phyloP scores from a whole-genome alignment of 2,329 filamentous ascomycete species.

The Aspergillus brasiliensis region DNA sequence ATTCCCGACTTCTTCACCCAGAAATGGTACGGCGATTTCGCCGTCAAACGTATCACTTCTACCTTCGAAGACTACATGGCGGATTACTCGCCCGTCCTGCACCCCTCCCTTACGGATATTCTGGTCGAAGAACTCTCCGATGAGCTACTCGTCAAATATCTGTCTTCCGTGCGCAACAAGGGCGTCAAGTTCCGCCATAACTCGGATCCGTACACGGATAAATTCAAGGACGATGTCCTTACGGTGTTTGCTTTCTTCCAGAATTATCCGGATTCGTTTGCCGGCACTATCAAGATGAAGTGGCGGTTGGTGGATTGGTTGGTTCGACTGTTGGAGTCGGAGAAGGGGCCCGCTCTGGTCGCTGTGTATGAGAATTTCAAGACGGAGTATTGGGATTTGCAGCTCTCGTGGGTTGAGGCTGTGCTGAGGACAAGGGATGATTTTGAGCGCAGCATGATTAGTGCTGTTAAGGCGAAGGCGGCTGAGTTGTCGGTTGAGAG shows the following conservation, averaged over 20 bases:
- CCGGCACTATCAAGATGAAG: slow-evolving; percentile 78
- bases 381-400: slow-evolving; percentile 85
- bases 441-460: slow-evolving; percentile 88
- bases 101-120: slow-evolving; percentile 85
- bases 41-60: slow-evolving; percentile 90
- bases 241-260: slow-evolving; percentile 90
- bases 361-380: slow-evolving; percentile 85
- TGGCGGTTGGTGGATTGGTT: slow-evolving; percentile 91
- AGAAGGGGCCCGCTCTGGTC: slow-evolving; percentile 71
- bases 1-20: slow-evolving; percentile 88
- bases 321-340: slow-evolving; percentile 71
- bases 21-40: slow-evolving; percentile 81
- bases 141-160: slow-evolving; percentile 83
- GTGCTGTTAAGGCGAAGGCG: slow-evolving; percentile 83
- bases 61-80: slow-evolving; percentile 94
- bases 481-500: slow-evolving; percentile 80
- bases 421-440: slow-evolving; percentile 86
- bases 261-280: slow-evolving; percentile 68
- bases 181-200: slow-evolving; percentile 82
- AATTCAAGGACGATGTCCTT: slow-evolving; percentile 89
- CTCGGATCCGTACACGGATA: slow-evolving; percentile 81
- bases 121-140: slow-evolving; percentile 92
- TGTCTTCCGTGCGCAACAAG: slow-evolving; percentile 83
- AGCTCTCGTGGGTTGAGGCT: slow-evolving; percentile 93
- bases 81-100: slow-evolving; percentile 82